phyloP scores from a whole-genome alignment of 139 green algal genomes.

The Desmodesmus armatus region DNA sequence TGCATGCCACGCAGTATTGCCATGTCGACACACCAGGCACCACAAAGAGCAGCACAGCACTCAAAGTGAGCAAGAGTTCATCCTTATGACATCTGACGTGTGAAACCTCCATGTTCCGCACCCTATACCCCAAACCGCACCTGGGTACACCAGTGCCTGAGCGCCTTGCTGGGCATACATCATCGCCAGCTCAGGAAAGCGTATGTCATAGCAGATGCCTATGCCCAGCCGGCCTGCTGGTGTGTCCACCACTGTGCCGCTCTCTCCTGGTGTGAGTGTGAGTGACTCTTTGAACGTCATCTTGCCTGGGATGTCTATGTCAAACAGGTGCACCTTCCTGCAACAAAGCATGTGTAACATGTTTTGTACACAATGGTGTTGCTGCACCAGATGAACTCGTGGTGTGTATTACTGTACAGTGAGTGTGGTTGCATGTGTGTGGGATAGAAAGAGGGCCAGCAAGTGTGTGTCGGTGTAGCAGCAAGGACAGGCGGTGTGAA shows the following conservation, averaged over 20 bases:
- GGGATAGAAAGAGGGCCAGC: no score
- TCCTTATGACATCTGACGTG: not conserved
- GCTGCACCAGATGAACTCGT: no score
- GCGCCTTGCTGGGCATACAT: conserved; percentile 84
- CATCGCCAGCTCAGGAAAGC: conserved; percentile 95
- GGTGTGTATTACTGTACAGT: no score
- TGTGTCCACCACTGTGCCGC: conserved; percentile 88
- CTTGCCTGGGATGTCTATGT: conserved; percentile 99
- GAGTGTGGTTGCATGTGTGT: no score
- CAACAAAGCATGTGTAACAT: no score
- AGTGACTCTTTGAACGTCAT: conserved; percentile 97
- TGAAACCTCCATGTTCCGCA: not conserved
- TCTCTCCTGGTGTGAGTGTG: conserved; percentile 84
- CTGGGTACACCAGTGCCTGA: conserved; percentile 93
- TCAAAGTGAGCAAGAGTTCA: not conserved
- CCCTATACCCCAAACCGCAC: conserved; percentile 47
- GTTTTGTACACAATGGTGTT: no score
- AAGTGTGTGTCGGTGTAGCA: no score
- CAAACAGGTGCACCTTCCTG: conserved; percentile 96
- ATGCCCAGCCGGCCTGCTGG: conserved; percentile 86
- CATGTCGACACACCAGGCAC: no score
- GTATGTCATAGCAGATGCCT: conserved; percentile 98
- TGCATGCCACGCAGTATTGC: no score
- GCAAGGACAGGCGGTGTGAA: no score
- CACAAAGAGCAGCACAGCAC: conserved; percentile 5